Base-by-base conservation (phyloP, 164 flowering plant species). In the Amborella trichopoda region DNA sequence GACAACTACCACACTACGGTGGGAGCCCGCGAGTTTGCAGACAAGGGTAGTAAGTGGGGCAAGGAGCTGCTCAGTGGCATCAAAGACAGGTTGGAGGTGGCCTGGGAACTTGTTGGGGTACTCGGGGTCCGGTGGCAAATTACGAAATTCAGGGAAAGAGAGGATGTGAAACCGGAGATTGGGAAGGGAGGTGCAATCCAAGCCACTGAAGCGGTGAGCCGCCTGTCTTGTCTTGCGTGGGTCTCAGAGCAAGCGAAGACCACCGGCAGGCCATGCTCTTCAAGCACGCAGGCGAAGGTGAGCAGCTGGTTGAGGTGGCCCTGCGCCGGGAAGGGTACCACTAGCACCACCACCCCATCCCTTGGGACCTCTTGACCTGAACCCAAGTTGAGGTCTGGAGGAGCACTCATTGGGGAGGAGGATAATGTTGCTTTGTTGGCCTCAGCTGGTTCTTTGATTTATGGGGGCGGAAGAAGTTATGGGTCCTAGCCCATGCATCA, bases 231-330 rank as follows among this genome's bases (percentile, higher is more conserved):
- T 44, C 53, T 67, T 63, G 33, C 61, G 65, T 70, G 81, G 37
- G 49, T 50, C 38, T 72, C 23, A 37, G 78, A 13, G 55, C 54
- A 50, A 25, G 42, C 48, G 40, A 32, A 72, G 48, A 69, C 73
- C 44, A 72, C 68, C 0, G 68, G 70, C 39, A 69, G 30, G 47
- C 46, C 26, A 53, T 58, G 28, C 34, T 65, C 47, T 19, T 57
- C 32, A 41, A 70, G 36, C 40, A 75, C 59, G 23, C 65, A 59
- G 17, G 78, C 58, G 54, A 73, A 61, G 47, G 70, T 61, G 51
- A 70, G 68, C 53, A 73, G 73, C 40, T 70, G 78, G 64, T 61
- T 68, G 37, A 73, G 74, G 44, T 76, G 78, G 59, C 81, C 74
- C 49, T 75, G 81, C 3, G 66, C 66, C 18, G 72, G 75, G 26